Conservation (phyloP, 2,329 filamentous ascomycete species). For the Eurotiales sp. region DNA sequence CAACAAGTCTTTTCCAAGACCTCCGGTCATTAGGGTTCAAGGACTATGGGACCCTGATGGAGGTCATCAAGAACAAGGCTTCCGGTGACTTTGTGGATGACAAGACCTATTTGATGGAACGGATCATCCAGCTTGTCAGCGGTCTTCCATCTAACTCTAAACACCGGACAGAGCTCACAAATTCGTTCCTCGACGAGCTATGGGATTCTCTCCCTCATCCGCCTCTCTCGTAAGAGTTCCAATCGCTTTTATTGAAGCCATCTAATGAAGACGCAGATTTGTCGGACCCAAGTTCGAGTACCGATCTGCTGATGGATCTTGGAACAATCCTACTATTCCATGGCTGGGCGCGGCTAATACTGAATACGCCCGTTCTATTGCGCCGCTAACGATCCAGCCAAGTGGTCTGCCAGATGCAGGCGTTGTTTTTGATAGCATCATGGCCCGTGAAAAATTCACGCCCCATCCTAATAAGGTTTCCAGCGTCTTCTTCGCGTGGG, state of each 20-base stretch:
- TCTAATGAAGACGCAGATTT: constrained; percentile 29
- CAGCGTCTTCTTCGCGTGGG: constrained; percentile 69
- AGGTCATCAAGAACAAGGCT: constrained; percentile 59
- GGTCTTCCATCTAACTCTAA: constrained; percentile 61
- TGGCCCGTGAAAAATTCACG: constrained; percentile 40
- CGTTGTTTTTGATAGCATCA: constrained; percentile 44
- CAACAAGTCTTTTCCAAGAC: constrained; percentile 54
- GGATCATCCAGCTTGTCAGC: constrained; percentile 64
- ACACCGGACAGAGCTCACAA: constrained; percentile 60
- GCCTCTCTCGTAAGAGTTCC: constrained; percentile 54
- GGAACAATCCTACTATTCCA: constrained; percentile 66
- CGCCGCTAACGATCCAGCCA: constrained; percentile 56
- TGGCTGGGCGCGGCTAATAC: constrained; percentile 64
- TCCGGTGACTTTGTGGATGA: constrained; percentile 66
- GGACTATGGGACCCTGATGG: constrained; percentile 62
- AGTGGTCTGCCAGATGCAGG: constrained; percentile 65
- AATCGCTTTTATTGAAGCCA: no score
- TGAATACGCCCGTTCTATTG: constrained; percentile 62
- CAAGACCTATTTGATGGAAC: constrained; percentile 74
- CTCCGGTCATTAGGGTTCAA: constrained; percentile 52
- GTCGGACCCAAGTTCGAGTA: constrained; percentile 58
- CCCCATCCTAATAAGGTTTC: constrained; percentile 68
- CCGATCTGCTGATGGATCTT: constrained; percentile 65
- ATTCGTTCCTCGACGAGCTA: constrained; percentile 63
- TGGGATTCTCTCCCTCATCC: constrained; percentile 72